These are phyloP conservation scores for Puccinia novopanici DNA, from an alignment of 1,284 basidiomycete genomes.

Conservation along the genomic window DNA sequence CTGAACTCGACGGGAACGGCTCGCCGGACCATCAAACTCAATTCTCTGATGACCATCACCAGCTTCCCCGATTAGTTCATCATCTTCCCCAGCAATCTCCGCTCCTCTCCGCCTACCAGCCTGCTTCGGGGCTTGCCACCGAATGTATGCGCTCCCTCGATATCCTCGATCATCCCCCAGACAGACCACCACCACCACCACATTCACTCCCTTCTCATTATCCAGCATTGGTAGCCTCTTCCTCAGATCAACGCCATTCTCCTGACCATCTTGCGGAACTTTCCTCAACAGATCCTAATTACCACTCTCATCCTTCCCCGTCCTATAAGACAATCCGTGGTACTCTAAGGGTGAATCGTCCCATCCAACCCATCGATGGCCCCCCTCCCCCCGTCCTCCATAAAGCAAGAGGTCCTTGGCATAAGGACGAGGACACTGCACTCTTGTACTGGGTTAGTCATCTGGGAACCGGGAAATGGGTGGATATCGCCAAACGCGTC, in stretches of 20 bases:
- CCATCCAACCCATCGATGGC: constrained; percentile 30
- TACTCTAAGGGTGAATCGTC: neutral
- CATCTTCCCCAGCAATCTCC: constrained; percentile 4
- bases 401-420: constrained; percentile 43
- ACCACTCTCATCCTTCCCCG: neutral
- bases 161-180: constrained; percentile 8
- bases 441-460: constrained; percentile 49
- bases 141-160: constrained; percentile 26
- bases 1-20: neutral
- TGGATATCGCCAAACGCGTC: constrained; percentile 44
- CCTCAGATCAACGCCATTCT: neutral
- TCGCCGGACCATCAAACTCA: neutral
- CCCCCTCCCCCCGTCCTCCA: constrained; percentile 26
- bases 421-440: constrained; percentile 40
- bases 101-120: neutral
- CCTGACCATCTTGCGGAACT: neutral
- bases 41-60: neutral
- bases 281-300: neutral
- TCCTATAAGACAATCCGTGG: constrained; percentile 8
- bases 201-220: neutral
- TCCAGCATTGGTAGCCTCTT: neutral
- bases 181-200: neutral
- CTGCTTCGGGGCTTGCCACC: neutral
- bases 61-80: neutral
- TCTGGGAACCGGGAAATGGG: constrained; percentile 48